Percentiles rank a stretch among this genome's conserved stretches.
Evolutionary conservation across 202 grass and related monocot genomes (phyloP).

Genomic region (Carex arenaria): DNA sequence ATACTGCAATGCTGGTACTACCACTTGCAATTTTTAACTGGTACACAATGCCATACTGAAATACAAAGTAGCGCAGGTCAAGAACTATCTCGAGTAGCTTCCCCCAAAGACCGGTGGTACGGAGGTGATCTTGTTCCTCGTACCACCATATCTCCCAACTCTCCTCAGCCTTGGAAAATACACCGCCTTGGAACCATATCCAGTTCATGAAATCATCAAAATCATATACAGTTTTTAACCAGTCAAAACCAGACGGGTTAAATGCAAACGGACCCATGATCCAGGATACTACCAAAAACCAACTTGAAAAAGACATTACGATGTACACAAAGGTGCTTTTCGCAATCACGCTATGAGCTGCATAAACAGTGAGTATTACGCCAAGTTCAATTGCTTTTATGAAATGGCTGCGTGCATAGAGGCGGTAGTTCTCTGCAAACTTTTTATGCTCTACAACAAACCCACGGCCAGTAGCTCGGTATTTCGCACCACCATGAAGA

Average conservation of each 20-base stretch:
- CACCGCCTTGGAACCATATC: slow-evolving; percentile 73
- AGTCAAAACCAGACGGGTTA: slow-evolving; percentile 94
- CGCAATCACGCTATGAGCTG: slow-evolving; percentile 65
- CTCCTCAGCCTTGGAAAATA: slow-evolving; percentile 77
- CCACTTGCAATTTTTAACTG: slow-evolving; percentile 72
- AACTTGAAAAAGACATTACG: slow-evolving; percentile 77
- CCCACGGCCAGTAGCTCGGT: slow-evolving; percentile 83
- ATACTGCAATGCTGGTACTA: slow-evolving; percentile 77
- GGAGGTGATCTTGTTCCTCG: slow-evolving; percentile 88
- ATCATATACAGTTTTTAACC: slow-evolving; percentile 97
- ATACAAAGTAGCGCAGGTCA: slow-evolving; percentile 90
- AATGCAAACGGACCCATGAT: slow-evolving; percentile 95
- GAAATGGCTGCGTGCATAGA: slow-evolving; percentile 89
- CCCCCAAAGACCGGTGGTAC: slow-evolving; percentile 87
- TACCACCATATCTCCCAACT: slow-evolving; percentile 95
- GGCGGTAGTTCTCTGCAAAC: slow-evolving; percentile 91
- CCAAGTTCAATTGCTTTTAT: slow-evolving; percentile 95
- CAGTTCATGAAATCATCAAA: slow-evolving; percentile 94
- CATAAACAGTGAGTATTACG: slow-evolving; percentile 86
- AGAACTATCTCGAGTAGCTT: slow-evolving; percentile 87
- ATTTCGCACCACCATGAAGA: slow-evolving; percentile 96
- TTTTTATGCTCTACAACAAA: slow-evolving; percentile 94
- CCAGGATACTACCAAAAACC: slow-evolving; percentile 88
- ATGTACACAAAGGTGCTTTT: slow-evolving; percentile 78
- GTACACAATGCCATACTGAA: slow-evolving; percentile 91